Evolutionary conservation across 306 rosid species (phyloP), one percentile per base, ranked within the genome.

Genomic region (Cicer chorassanicum): DNA sequence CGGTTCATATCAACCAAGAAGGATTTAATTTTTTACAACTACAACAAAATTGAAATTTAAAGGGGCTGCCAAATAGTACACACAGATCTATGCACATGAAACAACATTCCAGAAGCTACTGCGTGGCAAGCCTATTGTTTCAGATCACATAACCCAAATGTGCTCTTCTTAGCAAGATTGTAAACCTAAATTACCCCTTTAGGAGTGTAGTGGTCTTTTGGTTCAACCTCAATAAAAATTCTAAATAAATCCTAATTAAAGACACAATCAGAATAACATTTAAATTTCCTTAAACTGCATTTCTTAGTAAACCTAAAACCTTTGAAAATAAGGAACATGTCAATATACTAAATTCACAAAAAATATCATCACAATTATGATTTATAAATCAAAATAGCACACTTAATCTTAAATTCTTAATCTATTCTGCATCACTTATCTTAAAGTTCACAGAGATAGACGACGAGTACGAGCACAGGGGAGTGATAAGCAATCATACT

Each of bases 1-100:
- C 72, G 41, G 65, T 14, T 70, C 40, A 19, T 40, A 78, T 24
- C 65, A 16, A 68, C 13, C 50, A 45, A 69, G 39, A 69, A 29
- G 40, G 40, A 51, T 29, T 61, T 41, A 41, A 24, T 2, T 39
- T 19, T 56, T 49, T 48, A 63, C n/a, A 15, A 75, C 56, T 75
- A 51, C 19, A 5, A 50, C 21, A 38, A 74, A 15, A 50, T 65
- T 75, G 44, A 14, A 75, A 24, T 65, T 74, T 41, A 51, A 65
- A 38, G 24, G 12, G 70, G 16, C 19, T 41, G 19, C 51, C 8
- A 42, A 36, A 69, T 18, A 36, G 9, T 67, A 74, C 19, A 61
- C 42, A 9, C 45, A 70, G 7, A 40, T 40, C 65, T 70, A 11
- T 24, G 24, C 42, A 67, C 41, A 67, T 45, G 43, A 36, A 45